Evolutionary conservation across 441 rosid species (phyloP).

Genomic region (Populus hybrid): DNA sequence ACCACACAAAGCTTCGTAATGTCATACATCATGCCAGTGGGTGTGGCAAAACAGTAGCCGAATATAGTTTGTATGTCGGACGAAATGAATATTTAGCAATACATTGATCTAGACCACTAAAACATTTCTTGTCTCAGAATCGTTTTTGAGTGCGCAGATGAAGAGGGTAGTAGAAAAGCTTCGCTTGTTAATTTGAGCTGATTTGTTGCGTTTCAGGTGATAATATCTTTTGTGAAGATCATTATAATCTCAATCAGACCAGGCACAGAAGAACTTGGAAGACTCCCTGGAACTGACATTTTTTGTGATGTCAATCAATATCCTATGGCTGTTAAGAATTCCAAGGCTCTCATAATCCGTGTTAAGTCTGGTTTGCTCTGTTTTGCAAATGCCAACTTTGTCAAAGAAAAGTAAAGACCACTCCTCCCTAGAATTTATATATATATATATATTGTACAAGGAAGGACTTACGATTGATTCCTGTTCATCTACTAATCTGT

Average conservation of each 20-base stretch:
- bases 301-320: constrained; percentile 58
- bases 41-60: too few species aligned
- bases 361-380: constrained; percentile 66
- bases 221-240: constrained; percentile 38
- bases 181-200: not conserved
- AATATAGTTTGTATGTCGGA: too few species aligned
- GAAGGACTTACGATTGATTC: not conserved
- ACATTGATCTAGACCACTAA: not conserved
- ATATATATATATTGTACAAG: not conserved
- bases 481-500: not conserved
- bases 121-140: not conserved
- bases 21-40: too few species aligned
- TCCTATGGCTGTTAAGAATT: constrained; percentile 58
- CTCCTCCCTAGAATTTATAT: not conserved
- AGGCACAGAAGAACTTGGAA: constrained; percentile 62
- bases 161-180: not conserved
- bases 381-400: constrained; percentile 77
- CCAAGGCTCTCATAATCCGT: constrained; percentile 51
- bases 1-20: not conserved
- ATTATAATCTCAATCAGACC: constrained; percentile 57
- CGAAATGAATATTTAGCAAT: too few species aligned
- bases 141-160: not conserved
- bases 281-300: constrained; percentile 53
- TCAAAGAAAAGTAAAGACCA: constrained; percentile 43
- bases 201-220: constrained; percentile 31